Evolutionary conservation across 2,329 filamentous ascomycete genomes (phyloP).

Genomic region (Fusarium albidum): DNA sequence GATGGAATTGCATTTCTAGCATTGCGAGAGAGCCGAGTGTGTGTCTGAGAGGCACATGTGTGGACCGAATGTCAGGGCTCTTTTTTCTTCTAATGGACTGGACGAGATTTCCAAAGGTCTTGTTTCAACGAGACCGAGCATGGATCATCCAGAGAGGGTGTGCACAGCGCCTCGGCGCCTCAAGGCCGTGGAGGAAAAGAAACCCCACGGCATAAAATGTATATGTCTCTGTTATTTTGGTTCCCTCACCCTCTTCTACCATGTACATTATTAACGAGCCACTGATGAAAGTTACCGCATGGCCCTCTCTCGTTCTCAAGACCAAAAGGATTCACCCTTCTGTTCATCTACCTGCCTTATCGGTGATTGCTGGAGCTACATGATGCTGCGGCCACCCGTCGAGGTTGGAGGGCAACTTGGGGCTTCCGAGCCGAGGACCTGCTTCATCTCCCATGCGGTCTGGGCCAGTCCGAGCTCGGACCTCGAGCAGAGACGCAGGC

Average conservation of each 20-base stretch:
- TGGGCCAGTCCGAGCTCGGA: slow-evolving; percentile 22
- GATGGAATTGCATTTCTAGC: slow-evolving; percentile 23
- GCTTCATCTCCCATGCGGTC: slow-evolving; percentile 1
- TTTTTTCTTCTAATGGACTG: slow-evolving; percentile 18
- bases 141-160: slow-evolving; percentile 25
- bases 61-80: slow-evolving; percentile 1
- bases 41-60: neutral
- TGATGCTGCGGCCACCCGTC: neutral
- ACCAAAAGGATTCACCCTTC: neutral
- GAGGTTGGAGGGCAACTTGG: neutral
- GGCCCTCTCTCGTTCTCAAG: slow-evolving; percentile 5
- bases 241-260: slow-evolving; percentile 10
- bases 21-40: slow-evolving; percentile 15
- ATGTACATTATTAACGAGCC: slow-evolving; percentile 33
- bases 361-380: neutral
- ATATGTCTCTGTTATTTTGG: slow-evolving; percentile 22
- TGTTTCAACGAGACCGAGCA: slow-evolving; percentile 15
- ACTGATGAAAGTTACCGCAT: slow-evolving; percentile 4
- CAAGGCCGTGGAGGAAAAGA: slow-evolving; percentile 13
- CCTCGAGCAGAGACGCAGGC: slow-evolving; percentile 16
- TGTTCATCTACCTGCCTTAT: neutral
- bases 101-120: slow-evolving; percentile 25
- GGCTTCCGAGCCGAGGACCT: no score
- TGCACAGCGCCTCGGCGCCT: slow-evolving; percentile 22
- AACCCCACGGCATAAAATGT: slow-evolving; percentile 21